Percentiles rank a stretch among this genome's conserved stretches.
Evolutionary conservation across 1,284 basidiomycete genomes (phyloP).

Genomic region (Leccinum subatratum): DNA sequence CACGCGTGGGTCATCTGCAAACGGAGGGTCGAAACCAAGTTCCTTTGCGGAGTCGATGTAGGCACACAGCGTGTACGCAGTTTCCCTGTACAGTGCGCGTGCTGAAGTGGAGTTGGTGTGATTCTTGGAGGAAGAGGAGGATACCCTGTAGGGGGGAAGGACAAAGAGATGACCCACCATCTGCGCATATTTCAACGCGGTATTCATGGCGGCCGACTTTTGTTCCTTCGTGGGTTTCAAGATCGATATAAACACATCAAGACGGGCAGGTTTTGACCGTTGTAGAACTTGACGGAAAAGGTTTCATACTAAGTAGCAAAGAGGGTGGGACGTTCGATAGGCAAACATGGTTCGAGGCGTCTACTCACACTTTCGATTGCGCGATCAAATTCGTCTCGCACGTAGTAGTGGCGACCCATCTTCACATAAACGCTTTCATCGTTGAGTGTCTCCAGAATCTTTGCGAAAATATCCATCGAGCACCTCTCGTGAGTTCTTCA

Average conservation of each 20-base stretch:
- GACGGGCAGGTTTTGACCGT: slow-evolving; percentile 65
- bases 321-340: slow-evolving; percentile 1
- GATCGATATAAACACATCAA: slow-evolving; percentile 82
- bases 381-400: slow-evolving; percentile 85
- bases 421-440: slow-evolving; percentile 89
- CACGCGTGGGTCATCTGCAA: slow-evolving; percentile 26
- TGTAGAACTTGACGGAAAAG: slow-evolving; percentile 71
- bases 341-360: slow-evolving; percentile 60
- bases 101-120: neutral
- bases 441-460: slow-evolving; percentile 79
- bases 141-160: slow-evolving; percentile 49
- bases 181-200: slow-evolving; percentile 71
- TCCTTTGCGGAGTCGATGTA: slow-evolving; percentile 45
- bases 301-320: slow-evolving; percentile 98
- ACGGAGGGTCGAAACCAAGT: slow-evolving; percentile 58
- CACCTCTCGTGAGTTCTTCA: slow-evolving; percentile 76
- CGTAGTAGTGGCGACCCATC: slow-evolving; percentile 91
- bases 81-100: slow-evolving; percentile 52
- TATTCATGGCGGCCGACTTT: slow-evolving; percentile 73
- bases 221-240: slow-evolving; percentile 88
- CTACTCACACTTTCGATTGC: slow-evolving; percentile 71
- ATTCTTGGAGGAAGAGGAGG: no score
- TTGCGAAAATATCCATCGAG: slow-evolving; percentile 79
- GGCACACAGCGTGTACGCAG: slow-evolving; percentile 55
- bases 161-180: slow-evolving; percentile 18